A percentile compares a stretch with the other conserved stretches of the same genome.
Conservation (phyloP, 2,329 filamentous ascomycete genomes). For the Phialophora verrucosa region DNA sequence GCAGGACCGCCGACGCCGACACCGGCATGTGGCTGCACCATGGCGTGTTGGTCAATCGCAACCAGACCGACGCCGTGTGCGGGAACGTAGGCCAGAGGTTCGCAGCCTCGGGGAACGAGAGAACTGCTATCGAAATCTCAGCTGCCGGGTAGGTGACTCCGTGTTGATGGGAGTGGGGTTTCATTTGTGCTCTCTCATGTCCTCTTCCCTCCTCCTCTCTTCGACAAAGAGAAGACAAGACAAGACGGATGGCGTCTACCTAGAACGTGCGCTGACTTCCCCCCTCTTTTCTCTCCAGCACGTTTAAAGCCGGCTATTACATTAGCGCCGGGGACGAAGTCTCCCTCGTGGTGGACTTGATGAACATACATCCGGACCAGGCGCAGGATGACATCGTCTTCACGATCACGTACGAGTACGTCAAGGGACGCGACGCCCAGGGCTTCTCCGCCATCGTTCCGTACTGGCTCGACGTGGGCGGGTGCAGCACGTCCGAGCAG, state of each 20-base stretch:
- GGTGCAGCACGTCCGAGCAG: slow-evolving; percentile 17
- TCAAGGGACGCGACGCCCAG: neutral
- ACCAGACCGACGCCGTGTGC: slow-evolving; percentile 17
- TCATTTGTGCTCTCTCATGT: neutral
- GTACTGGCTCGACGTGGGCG: slow-evolving; percentile 27
- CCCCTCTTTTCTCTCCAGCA: neutral
- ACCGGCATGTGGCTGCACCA: slow-evolving; percentile 44
- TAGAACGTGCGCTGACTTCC: neutral
- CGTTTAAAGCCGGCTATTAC: slow-evolving; percentile 23
- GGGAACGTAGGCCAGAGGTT: slow-evolving; percentile 17
- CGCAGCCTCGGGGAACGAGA: slow-evolving; percentile 19
- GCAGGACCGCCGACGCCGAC: slow-evolving; percentile 43
- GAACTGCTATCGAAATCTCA: slow-evolving; percentile 17
- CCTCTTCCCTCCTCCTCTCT: neutral
- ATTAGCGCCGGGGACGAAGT: slow-evolving; percentile 17
- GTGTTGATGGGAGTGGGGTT: neutral
- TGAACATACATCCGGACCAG: slow-evolving; percentile 21
- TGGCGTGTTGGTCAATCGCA: slow-evolving; percentile 31
- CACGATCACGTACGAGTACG: slow-evolving; percentile 26
- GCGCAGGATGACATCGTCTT: slow-evolving; percentile 24
- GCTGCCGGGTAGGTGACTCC: slow-evolving; percentile 3
- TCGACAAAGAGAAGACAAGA: neutral
- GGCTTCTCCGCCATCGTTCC: slow-evolving; percentile 12
- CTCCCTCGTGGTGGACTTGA: slow-evolving; percentile 23
- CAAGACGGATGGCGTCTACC: neutral